Evolutionary conservation across 202 grass and related monocot species (phyloP), one percentile per base, ranked within the genome.

Genomic region (Setaria viridis): DNA sequence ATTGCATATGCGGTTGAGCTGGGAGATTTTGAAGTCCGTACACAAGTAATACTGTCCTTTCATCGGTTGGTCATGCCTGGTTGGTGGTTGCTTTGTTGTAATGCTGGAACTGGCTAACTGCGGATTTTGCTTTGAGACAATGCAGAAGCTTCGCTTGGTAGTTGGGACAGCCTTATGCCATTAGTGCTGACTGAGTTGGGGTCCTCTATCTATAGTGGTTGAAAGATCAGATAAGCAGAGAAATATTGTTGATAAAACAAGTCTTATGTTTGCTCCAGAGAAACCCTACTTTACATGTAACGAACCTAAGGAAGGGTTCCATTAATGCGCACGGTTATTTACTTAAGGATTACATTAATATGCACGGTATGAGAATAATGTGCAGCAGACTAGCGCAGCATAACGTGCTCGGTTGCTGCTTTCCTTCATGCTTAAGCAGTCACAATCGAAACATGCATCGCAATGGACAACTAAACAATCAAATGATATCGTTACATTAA

Each of bases 1-100:
- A 5, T 78, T 72, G 25, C 93, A 98, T 77, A 98, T 95, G 95
- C 86, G 77, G 37, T 85, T 63, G 47, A 94, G 93, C 79, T 98
- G 91, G 93, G 82, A 95, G 63, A 87, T 95, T 91, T 84, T 98
- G 81, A 92, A 85, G 29, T 91, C 85, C 62, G 17, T 49, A 65
- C 15, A 16, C 29, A 83, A 84, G 51, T 82, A 67, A 72, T 35
- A 10, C 4, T 81, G 49, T 41, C 62, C 11, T 80, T 66, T 21
- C 5, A 49, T 42, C 53, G 11, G 4, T n/a, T 51, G 47, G 46
- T 35, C 47, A 67, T 20, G 4, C 30, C 30, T 53, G 6, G 1
- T 56, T 4, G 63, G 5, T 4, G 0, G 4, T 41, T 41, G 5
- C 39, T 41, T 41, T 25, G 25, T 41, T 41, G 39, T 41, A 41